Percentiles rank a stretch among this genome's conserved stretches.
Conservation (phyloP, 202 grass and related monocot genomes). For the Dendrocalamus latiflorus region DNA sequence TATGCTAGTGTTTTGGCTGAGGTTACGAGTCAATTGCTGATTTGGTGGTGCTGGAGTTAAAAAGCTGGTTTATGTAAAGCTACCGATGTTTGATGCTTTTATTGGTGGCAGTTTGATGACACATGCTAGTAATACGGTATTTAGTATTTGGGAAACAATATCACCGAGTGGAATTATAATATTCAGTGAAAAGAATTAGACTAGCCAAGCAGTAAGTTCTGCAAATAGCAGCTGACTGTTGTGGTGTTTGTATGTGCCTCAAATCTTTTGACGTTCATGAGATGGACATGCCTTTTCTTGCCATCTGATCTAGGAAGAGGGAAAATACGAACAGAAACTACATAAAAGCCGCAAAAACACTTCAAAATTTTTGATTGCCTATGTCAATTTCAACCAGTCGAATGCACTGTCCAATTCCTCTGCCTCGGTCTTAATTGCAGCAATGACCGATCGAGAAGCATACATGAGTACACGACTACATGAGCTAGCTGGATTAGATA, state of each 20-base stretch:
- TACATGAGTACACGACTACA: too few relatives aligned
- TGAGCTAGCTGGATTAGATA: neutral
- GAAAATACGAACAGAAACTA: neutral
- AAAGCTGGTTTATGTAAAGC: neutral
- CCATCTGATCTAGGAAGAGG: neutral
- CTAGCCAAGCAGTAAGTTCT: neutral
- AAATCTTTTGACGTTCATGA: neutral
- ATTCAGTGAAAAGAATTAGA: neutral
- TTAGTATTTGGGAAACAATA: neutral
- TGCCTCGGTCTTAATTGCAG: neutral
- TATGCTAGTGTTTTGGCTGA: neutral
- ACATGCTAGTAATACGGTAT: neutral
- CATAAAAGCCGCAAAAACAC: neutral
- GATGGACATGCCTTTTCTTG: neutral
- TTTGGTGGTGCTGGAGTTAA: neutral
- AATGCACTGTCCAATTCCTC: neutral
- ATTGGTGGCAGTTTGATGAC: neutral
- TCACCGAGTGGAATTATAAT: neutral
- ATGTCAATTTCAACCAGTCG: neutral
- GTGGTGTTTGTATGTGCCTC: neutral
- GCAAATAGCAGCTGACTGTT: neutral
- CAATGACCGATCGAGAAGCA: too few relatives aligned
- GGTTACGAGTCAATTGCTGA: neutral
- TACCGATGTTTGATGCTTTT: neutral
- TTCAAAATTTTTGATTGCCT: neutral